These are phyloP conservation scores for Blastomyces percursus DNA, from an alignment of 2,329 filamentous ascomycete genomes.

Conservation along the genomic window DNA sequence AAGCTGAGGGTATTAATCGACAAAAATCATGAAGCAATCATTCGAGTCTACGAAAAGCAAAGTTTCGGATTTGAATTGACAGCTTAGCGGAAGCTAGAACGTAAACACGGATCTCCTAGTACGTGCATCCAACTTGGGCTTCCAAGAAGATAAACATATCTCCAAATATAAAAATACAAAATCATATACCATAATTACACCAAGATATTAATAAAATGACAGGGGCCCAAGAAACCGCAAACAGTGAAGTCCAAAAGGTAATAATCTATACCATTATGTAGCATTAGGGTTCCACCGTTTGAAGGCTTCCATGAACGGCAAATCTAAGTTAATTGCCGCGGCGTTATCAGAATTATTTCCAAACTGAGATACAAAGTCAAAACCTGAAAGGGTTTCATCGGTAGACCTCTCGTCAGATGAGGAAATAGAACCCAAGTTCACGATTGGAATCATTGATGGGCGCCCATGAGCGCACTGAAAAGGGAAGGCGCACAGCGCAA, in stretches of 20 bases:
- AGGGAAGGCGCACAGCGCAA: slow-evolving; percentile 36
- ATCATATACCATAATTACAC: neutral
- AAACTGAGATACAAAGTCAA: neutral
- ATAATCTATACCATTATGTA: neutral
- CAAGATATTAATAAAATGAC: neutral
- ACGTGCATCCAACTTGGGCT: neutral
- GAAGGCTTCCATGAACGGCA: neutral
- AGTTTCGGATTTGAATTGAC: neutral
- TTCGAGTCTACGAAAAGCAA: neutral
- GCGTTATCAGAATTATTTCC: neutral
- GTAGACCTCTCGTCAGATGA: neutral
- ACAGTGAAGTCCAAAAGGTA: neutral
- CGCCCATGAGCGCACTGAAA: slow-evolving; percentile 43
- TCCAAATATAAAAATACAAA: neutral
- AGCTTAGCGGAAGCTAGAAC: neutral
- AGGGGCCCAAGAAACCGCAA: neutral
- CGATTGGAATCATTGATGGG: slow-evolving; percentile 38
- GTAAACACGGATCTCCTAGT: too few relatives aligned
- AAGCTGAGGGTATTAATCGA: neutral
- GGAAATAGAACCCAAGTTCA: slow-evolving; percentile 21
- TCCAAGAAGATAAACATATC: neutral
- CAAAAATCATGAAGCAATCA: neutral
- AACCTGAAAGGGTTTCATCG: neutral
- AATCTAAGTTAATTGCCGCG: neutral
- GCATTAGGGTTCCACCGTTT: neutral